Evolutionary conservation across 306 rosid genomes (phyloP), one percentile per base, ranked within the genome.

Genomic region (Boehmeria nivea): DNA sequence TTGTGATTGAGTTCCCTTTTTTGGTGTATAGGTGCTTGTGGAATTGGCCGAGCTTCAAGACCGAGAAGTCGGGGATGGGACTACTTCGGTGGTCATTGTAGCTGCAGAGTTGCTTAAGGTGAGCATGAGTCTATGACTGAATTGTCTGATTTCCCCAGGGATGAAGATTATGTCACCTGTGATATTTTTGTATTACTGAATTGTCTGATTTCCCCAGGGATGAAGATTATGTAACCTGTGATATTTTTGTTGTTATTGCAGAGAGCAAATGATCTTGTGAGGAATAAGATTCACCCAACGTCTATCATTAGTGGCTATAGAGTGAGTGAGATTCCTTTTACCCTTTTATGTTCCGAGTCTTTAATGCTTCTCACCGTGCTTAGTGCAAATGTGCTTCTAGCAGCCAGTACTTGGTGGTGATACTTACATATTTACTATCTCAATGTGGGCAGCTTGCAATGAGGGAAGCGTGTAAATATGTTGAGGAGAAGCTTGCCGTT

Each of bases 11-110:
- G 25, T 15, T 33, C 21, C 37, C 8, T 53, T 38, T 13, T 45
- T 19, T 66, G 51, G 13, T 65, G 53, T 52, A n/a, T 49, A 89
- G 97, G 94, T 93, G 28, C 85, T 93, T 53, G 99, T 93, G 49
- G 99, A 93, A 66, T 64, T 93, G 66, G 99, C 99, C 10, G 96
- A 85, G 71, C 94, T 93, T 60, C 99, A 93, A 47, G 99, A 93
- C 45, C 68, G 85, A 53, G 99, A 93, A 76, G 99, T 93, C 16
- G 99, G 99, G 58, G 99, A 93, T 50, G 99, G 99, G 54, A 93
- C 99, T 9, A 93, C 99, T 14, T 93, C 99, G 0, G 99, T 85
- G 14, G 96, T 87, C 59, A 93, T 87, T 54, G 82, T 93, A 12
- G 96, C 99, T 31, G 96, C 99, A 4, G 99, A 93, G 80, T 76